Conservation (phyloP, 164 flowering plant species). For the Sedum album region DNA sequence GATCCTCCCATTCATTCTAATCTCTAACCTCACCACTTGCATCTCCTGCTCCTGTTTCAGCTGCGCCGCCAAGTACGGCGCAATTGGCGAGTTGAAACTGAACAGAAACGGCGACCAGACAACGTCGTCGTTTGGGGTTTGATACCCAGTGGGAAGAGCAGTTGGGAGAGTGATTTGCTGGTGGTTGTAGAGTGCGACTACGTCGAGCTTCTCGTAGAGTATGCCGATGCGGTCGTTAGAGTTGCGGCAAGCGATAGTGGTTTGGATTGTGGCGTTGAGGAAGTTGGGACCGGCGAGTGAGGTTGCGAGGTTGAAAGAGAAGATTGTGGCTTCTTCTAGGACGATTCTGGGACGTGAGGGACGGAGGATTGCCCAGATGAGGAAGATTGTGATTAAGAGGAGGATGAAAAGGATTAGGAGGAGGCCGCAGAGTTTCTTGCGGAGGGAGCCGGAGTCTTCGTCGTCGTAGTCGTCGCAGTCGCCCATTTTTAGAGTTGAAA, state of each 20-base stretch:
- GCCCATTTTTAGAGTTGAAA: constrained; percentile 1
- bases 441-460: not conserved
- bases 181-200: constrained; percentile 4
- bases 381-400: constrained; percentile 19
- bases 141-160: constrained; percentile 12
- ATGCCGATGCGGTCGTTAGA: constrained; percentile 23
- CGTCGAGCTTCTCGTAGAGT: constrained; percentile 25
- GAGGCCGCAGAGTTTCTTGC: not conserved
- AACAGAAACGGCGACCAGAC: constrained; percentile 17
- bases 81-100: constrained; percentile 13
- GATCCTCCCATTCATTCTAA: constrained; percentile 14
- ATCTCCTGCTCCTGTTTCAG: constrained; percentile 9
- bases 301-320: constrained; percentile 16
- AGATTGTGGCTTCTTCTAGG: constrained; percentile 20
- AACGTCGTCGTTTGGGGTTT: constrained; percentile 14
- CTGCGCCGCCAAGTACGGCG: constrained; percentile 12
- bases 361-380: constrained; percentile 25
- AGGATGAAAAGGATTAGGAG: constrained; percentile 12
- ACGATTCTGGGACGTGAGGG: constrained; percentile 22
- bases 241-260: constrained; percentile 26
- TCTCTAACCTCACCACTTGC: constrained; percentile 7
- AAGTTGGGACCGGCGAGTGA: constrained; percentile 13
- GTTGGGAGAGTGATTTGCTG: constrained; percentile 9
- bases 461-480: constrained; percentile 12
- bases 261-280: constrained; percentile 23